phyloP scores from a whole-genome alignment of 345 rosid genomes.

The Odontarrhena argentea region DNA sequence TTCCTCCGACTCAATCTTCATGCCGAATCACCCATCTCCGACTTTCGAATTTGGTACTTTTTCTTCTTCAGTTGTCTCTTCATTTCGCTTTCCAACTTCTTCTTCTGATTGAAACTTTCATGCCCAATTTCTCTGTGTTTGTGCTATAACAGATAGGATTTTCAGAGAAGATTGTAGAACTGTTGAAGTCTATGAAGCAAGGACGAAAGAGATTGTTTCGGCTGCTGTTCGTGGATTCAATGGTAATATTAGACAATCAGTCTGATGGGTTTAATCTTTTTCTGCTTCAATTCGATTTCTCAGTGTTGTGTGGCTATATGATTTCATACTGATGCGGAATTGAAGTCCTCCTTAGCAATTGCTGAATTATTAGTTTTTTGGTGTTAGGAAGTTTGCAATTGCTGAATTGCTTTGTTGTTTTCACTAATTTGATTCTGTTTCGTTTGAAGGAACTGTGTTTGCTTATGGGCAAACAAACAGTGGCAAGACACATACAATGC shows the following conservation, averaged over 20 bases:
- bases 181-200: constrained; percentile 61
- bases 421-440: constrained; percentile 10
- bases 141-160: constrained; percentile 50
- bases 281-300: constrained; percentile 18
- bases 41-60: constrained; percentile 73
- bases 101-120: background rate
- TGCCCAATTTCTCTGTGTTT: background rate
- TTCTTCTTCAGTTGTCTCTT: constrained; percentile 2
- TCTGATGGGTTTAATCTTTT: constrained; percentile 5
- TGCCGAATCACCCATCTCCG: constrained; percentile 53
- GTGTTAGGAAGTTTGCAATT: background rate
- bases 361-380: background rate
- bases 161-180: constrained; percentile 74
- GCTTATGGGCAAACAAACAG: constrained; percentile 97
- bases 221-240: constrained; percentile 94
- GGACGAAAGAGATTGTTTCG: constrained; percentile 73
- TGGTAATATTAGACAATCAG: constrained; percentile 46
- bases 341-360: background rate
- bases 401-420: constrained; percentile 5
- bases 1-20: constrained; percentile 63
- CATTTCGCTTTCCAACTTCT: background rate
- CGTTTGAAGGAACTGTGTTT: constrained; percentile 76
- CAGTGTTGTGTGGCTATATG: background rate
- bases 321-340: background rate
- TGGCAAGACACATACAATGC: constrained; percentile 96